Evolutionary conservation across 1,139 yeast genomes (phyloP).

Genomic region (Kurtzmaniella quercitrusa): DNA sequence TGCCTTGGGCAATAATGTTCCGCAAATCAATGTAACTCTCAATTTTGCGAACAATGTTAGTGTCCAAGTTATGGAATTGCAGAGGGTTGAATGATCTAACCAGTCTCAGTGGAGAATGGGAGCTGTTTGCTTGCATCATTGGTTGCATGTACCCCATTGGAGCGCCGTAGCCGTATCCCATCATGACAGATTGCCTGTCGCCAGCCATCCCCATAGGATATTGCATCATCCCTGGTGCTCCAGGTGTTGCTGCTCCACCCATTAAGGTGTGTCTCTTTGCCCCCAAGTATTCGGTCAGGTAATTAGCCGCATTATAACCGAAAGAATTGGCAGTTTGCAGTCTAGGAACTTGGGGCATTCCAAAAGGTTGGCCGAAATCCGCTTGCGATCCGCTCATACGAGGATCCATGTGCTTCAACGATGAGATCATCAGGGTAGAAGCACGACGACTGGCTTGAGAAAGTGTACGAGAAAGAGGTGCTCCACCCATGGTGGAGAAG

Average conservation of each 20-base stretch:
- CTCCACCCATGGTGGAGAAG: background rate
- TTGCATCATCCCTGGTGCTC: background rate
- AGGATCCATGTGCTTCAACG: background rate
- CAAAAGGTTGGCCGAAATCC: background rate
- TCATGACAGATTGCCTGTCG: conserved; percentile 5
- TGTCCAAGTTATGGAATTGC: conserved; percentile 9
- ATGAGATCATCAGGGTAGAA: background rate
- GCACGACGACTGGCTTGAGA: background rate
- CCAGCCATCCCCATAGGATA: conserved; percentile 5
- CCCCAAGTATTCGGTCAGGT: conserved; percentile 17
- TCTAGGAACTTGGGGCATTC: background rate
- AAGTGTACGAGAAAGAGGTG: background rate
- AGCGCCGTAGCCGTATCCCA: conserved; percentile 2
- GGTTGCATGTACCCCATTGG: conserved; percentile 6
- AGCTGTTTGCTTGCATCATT: conserved; percentile 5
- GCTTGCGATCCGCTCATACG: background rate
- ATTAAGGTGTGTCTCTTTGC: conserved; percentile 21
- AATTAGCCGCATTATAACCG: conserved; percentile 9
- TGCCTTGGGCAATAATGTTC: conserved; percentile 37
- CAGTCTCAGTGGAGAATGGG: conserved; percentile 6
- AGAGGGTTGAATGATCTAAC: background rate
- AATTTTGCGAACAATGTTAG: conserved; percentile 26
- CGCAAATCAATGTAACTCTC: conserved; percentile 35
- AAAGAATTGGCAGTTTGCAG: background rate
- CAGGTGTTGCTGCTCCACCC: conserved; percentile 4